Evolutionary conservation across 768 basidiomycete genomes (phyloP), one percentile per base, ranked within the genome.

Genomic region (Boletus vermiculosoides): DNA sequence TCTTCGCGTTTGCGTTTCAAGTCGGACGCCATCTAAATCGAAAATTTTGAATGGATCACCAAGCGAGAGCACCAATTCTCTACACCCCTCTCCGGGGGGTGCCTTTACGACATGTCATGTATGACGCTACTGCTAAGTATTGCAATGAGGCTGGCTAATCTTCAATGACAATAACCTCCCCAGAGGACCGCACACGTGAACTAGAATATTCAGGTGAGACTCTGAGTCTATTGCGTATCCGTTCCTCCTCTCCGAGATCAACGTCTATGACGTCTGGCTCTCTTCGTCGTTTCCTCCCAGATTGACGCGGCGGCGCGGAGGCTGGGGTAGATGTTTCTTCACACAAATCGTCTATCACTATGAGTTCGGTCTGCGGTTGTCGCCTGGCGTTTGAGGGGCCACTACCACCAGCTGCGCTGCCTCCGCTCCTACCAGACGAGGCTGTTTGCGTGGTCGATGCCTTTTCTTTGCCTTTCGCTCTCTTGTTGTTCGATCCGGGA

Each of bases 111-210:
- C 25, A 39, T 4, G n/a, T 42, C 23, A 33, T 2, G 7, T 12
- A 20, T 9, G 12, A 50, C 7, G 8, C 16, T 18, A n/a, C 18
- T 16, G 12, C 13, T 4, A n/a, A n/a, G 15, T 22, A 48, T 22
- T 16, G 20, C n/a, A 15, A 22, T 11, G 20, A 30, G 6, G n/a
- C 13, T 28, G 9, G 28, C 58, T 69, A 74, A 63, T 75, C 75
- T 45, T 73, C 77, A 41, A 82, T 74, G 33, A 81, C 70, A 52
- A 82, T 82, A 6, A 82, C 75, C 8, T 81, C 80, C 16, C 67
- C 73, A 1, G 65, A 45, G 30, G 68, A 67, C 45, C 54, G 54
- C 20, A 66, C 30, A n/a, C 47, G 58, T 6, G 61, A 50, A 39
- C 54, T 50, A 37, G 57, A 57, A 44, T 52, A 54, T 45, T 47